These are phyloP conservation scores for Anisodus tanguticus DNA, from an alignment of 257 asterid genomes.

Conservation along the genomic window DNA sequence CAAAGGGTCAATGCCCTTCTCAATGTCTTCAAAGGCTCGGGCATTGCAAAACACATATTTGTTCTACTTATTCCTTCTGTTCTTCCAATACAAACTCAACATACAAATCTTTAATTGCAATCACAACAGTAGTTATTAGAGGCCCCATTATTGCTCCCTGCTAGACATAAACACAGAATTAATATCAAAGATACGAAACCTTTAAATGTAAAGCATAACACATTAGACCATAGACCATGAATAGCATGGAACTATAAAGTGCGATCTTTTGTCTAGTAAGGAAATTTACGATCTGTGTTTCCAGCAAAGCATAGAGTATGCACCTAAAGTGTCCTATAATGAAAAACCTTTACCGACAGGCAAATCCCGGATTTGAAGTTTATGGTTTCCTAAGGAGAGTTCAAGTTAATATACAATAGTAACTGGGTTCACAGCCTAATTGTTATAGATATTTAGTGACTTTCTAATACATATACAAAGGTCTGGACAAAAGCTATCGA, in stretches of 20 bases:
- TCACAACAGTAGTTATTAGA: constrained; percentile 68
- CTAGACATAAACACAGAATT: constrained; percentile 5
- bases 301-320: neutral
- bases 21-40: neutral
- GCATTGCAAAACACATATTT: neutral
- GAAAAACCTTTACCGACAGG: neutral
- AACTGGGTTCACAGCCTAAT: too few species aligned
- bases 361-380: too few species aligned
- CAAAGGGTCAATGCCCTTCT: neutral
- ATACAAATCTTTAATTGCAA: constrained; percentile 69
- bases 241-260: neutral
- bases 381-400: too few species aligned
- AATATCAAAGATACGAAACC: neutral
- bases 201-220: neutral
- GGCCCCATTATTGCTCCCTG: constrained; percentile 92
- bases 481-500: too few species aligned
- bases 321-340: neutral
- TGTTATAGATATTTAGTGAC: too few species aligned
- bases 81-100: constrained; percentile 69
- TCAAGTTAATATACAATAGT: too few species aligned
- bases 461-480: too few species aligned
- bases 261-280: neutral
- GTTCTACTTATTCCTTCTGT: constrained; percentile 37
- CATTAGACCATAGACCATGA: neutral
- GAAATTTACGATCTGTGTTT: neutral